Conservation (phyloP, 139 green algal genomes). For the Cymbomonas tetramitiformis region DNA sequence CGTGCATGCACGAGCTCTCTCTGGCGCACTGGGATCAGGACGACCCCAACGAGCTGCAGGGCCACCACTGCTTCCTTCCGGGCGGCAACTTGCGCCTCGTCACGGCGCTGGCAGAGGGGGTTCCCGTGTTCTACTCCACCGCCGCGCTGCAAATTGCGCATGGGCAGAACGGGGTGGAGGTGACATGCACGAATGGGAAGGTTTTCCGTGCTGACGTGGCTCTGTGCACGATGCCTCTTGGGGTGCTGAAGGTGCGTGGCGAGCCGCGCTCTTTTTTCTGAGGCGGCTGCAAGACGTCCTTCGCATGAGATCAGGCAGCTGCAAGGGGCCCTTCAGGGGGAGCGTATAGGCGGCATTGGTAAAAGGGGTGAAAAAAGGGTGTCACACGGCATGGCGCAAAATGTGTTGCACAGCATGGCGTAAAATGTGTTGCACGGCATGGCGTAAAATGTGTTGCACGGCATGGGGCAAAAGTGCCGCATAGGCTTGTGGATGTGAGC, state of each 20-base stretch:
- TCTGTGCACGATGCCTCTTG: constrained; percentile 66
- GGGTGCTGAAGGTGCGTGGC: constrained; percentile 80
- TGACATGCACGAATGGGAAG: not conserved
- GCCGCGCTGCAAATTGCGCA: constrained; percentile 25
- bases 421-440: no score
- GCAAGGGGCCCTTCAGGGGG: no score
- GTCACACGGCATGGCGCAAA: no score
- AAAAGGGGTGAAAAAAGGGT: no score
- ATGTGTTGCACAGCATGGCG: no score
- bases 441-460: no score
- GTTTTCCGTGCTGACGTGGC: constrained; percentile 30
- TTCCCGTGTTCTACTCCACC: constrained; percentile 65
- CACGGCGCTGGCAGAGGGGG: constrained; percentile 40
- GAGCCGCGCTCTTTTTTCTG: no score
- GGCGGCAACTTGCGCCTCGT: constrained; percentile 76
- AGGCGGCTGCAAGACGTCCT: not conserved
- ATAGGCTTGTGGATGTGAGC: no score
- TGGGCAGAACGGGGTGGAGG: not conserved
- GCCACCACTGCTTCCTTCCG: constrained; percentile 42
- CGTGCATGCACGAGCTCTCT: constrained; percentile 36
- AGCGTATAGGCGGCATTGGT: no score
- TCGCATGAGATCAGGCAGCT: no score
- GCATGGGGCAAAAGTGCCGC: no score
- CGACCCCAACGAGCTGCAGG: constrained; percentile 62
- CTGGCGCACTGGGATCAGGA: constrained; percentile 83